Evolutionary conservation across 331 rosid genomes (phyloP).

Genomic region (Quercus lobata): DNA sequence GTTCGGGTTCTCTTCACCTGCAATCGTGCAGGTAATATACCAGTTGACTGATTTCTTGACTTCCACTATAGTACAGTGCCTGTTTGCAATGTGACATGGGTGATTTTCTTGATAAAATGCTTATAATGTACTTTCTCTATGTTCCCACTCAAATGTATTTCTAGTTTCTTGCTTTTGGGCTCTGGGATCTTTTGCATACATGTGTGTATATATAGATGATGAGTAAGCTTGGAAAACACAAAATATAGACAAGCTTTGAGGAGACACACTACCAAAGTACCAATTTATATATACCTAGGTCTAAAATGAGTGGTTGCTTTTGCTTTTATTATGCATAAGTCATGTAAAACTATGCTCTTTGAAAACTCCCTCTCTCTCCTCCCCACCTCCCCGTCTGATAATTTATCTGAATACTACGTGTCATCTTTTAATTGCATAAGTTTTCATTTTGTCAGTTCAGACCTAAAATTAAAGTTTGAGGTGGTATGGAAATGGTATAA

Average conservation of each 20-base stretch:
- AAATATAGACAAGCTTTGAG: background rate
- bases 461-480: background rate
- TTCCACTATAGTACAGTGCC: background rate
- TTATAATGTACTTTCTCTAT: background rate
- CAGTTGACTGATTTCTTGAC: background rate
- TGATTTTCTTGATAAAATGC: background rate
- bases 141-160: background rate
- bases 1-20: constrained; percentile 98
- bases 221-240: background rate
- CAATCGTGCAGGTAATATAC: constrained; percentile 85
- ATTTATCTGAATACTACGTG: background rate
- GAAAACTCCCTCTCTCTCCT: background rate
- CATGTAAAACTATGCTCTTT: background rate
- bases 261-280: background rate
- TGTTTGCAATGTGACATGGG: background rate
- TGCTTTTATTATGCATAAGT: background rate
- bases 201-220: background rate
- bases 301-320: background rate
- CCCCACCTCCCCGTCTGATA: background rate
- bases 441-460: background rate
- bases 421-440: background rate
- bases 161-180: background rate
- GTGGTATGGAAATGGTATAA: background rate
- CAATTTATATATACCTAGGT: background rate
- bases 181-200: background rate